phyloP scores from a whole-genome alignment of 1,139 yeast species.

The Groenewaldozyma sp. region DNA sequence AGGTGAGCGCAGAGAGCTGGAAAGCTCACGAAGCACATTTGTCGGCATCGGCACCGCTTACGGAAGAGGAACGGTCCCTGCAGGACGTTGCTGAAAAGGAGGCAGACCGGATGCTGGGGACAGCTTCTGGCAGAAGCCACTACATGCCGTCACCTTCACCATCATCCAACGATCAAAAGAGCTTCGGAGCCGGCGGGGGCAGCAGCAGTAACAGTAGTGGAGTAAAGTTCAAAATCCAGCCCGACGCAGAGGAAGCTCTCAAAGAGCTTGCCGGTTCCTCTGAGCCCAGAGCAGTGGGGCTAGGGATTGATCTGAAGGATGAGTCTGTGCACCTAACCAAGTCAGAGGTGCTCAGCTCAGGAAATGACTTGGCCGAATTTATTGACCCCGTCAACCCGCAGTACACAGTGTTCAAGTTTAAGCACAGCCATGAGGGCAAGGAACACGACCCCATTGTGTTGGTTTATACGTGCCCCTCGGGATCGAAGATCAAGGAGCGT shows the following conservation, averaged over 20 bases:
- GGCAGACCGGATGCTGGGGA: constrained; percentile 26
- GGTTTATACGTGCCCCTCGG: constrained; percentile 83
- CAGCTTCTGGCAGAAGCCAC: constrained; percentile 23
- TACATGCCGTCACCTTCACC: no score
- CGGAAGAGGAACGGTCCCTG: constrained; percentile 52
- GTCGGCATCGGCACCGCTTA: constrained; percentile 39
- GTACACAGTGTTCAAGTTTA: constrained; percentile 48
- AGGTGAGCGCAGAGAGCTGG: constrained; percentile 47
- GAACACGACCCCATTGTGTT: constrained; percentile 34
- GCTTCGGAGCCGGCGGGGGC: constrained; percentile 12
- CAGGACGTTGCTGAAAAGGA: constrained; percentile 30
- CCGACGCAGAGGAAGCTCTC: constrained; percentile 17
- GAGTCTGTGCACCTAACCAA: constrained; percentile 30
- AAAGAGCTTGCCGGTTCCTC: constrained; percentile 7
- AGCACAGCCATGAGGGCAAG: constrained; percentile 7
- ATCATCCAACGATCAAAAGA: constrained; percentile 8
- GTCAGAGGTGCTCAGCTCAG: constrained; percentile 7
- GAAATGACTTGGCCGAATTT: constrained; percentile 23
- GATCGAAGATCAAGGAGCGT: constrained; percentile 80
- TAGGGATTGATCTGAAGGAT: constrained; percentile 28
- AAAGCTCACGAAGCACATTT: constrained; percentile 32
- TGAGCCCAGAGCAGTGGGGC: constrained; percentile 13
- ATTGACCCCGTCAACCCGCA: constrained; percentile 40
- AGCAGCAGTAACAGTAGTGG: constrained; percentile 13
- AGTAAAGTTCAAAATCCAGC: constrained; percentile 17